phyloP scores from a whole-genome alignment of 495 filamentous ascomycete species.

The Aspergillus baeticus region DNA sequence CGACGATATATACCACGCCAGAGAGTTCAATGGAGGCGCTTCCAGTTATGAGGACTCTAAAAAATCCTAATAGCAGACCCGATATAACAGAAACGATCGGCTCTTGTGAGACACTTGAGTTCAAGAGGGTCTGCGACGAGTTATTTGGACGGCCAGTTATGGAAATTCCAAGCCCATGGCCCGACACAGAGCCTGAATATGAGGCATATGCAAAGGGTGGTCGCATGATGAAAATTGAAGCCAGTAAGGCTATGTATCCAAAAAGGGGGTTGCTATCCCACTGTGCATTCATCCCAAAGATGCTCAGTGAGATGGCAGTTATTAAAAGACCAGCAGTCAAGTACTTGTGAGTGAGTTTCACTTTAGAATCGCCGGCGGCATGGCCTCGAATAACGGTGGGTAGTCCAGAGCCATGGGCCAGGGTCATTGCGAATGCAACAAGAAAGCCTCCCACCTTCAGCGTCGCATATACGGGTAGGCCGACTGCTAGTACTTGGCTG shows the following conservation, averaged over 20 bases:
- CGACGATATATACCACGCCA: constrained; percentile 27
- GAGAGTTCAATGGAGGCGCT: constrained; percentile 20
- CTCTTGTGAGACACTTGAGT: constrained; percentile 19
- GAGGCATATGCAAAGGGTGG: constrained; percentile 2
- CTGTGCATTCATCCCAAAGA: constrained; percentile 32
- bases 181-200: constrained; percentile 5
- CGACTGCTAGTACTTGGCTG: constrained; percentile 34
- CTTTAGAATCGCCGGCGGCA: constrained; percentile 9
- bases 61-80: constrained; percentile 25
- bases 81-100: constrained; percentile 30
- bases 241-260: constrained; percentile 46
- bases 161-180: constrained; percentile 28
- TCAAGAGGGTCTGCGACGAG: constrained; percentile 13
- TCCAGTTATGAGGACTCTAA: constrained; percentile 23
- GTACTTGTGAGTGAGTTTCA: constrained; percentile 30
- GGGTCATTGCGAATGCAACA: constrained; percentile 49
- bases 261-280: constrained; percentile 34
- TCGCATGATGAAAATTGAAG: constrained; percentile 36
- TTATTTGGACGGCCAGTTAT: constrained; percentile 8
- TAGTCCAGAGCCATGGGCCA: constrained; percentile 42
- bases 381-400: constrained; percentile 24
- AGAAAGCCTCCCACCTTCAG: constrained; percentile 55
- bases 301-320: constrained; percentile 27
- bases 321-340: constrained; percentile 29
- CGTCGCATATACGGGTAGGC: constrained; percentile 56